Percentiles rank a stretch among this genome's conserved stretches.
These are phyloP conservation scores for Fusarium tupiense DNA, from an alignment of 2,329 filamentous ascomycete genomes.

Conservation along the genomic window DNA sequence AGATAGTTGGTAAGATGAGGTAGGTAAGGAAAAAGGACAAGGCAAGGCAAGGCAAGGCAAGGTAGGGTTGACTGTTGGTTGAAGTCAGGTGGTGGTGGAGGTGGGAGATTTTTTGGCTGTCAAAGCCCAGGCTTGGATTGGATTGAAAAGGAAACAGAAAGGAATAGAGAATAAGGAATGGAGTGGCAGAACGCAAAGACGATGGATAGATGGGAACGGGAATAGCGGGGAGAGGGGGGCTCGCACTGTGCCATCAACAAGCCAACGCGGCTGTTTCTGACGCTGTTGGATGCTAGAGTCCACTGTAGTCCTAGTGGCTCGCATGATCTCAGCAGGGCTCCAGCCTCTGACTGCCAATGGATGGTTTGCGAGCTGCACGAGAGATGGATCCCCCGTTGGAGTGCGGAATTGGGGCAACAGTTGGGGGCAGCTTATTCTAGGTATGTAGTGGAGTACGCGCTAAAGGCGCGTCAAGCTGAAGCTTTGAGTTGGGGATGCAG, in stretches of 20 bases:
- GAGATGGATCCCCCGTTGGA: slow-evolving; percentile 10
- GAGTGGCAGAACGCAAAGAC: slow-evolving; percentile 40
- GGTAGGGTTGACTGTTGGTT: slow-evolving; percentile 12
- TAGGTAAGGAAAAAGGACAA: neutral
- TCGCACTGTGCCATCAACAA: slow-evolving; percentile 35
- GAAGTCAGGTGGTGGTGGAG: slow-evolving; percentile 34
- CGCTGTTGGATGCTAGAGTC: slow-evolving; percentile 26
- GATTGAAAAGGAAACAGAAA: slow-evolving; percentile 37
- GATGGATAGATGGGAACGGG: slow-evolving; percentile 42
- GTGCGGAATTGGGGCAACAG: slow-evolving; percentile 29
- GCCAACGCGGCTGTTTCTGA: slow-evolving; percentile 24
- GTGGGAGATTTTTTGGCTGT: slow-evolving; percentile 43
- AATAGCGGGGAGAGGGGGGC: slow-evolving; percentile 24
- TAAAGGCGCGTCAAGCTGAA: slow-evolving; percentile 32
- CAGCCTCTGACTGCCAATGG: slow-evolving; percentile 8
- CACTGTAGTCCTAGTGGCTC: slow-evolving; percentile 34
- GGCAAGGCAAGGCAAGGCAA: neutral
- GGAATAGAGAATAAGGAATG: slow-evolving; percentile 29
- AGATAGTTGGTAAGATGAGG: slow-evolving; percentile 7
- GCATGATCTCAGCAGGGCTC: slow-evolving; percentile 20
- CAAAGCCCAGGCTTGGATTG: slow-evolving; percentile 32
- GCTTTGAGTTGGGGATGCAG: neutral
- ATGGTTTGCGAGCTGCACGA: slow-evolving; percentile 18
- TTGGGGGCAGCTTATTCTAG: slow-evolving; percentile 31
- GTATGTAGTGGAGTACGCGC: slow-evolving; percentile 20